Base-by-base conservation (phyloP, 2,329 filamentous ascomycete genomes). In the Akanthomyces lecanii region DNA sequence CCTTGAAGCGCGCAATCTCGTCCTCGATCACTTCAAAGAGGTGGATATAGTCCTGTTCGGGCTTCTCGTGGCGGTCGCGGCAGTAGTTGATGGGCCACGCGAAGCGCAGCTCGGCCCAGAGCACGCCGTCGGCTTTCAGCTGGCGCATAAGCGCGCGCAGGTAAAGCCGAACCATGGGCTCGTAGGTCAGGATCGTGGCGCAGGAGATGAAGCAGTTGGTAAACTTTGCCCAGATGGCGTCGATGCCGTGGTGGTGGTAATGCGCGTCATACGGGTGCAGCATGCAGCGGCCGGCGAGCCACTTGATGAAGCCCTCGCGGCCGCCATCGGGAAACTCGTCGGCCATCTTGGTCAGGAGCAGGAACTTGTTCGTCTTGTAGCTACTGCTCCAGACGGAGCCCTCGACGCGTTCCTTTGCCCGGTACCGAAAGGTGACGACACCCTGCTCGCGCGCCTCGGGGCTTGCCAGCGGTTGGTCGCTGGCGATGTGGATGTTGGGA, bases 201-300 rank as follows among this genome's bases (percentile, higher is more conserved):
- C 94, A 81, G 4, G 94, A 84, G 3, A 82, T 76, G 75, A 97
- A 97, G 65, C 88, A 89, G 51, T 83, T 85, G 56, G 77, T 79
- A 75, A 97, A 96, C 71, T 95, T 93, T 28, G 81, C 78, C 92
- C 93, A 97, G 61, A 96, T 88, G 59, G 89, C 89, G 72, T 95
- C 88, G 18, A 92, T 82, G 3, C 93, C 92, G 69, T 93, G 88
- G 70, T 95, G 89, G 71, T 97, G 91, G 67, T 89, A 83, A 52
- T 93, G 80, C 12, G 87, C 88, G 72, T 96, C 92, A 23, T 85
- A 82, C 18, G 83, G 78, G 1, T 87, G 89, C 63, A 97, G 87
- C 3, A 86, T 88, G 68, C 87, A 89, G 45, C 92, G 85, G 54
- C 81, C 82, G 69, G 86, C 89, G 50, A 97, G 77, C 92, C 92